Base-by-base conservation (phyloP, 1,284 basidiomycete species). In the Nidula niveotomentosa region DNA sequence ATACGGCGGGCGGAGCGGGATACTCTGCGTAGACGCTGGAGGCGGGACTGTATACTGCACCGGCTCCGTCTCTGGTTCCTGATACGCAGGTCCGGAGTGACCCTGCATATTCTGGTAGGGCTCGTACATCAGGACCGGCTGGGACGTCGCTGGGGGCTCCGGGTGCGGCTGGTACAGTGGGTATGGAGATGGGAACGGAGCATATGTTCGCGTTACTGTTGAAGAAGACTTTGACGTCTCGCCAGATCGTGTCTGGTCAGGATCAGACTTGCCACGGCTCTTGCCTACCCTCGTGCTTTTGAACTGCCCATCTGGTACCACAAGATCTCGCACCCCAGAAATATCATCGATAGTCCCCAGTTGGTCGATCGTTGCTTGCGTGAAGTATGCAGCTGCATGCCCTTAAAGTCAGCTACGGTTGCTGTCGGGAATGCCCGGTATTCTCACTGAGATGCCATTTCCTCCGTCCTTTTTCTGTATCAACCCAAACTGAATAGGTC, bases 361-460 rank as follows among this genome's bases (percentile, higher is more conserved):
- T 46, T 79, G 74, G 65, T 88, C 84, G 30, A 88, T 81, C 5
- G 86, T 86, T 6, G 78, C 73, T 60, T 90, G 87, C 15, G 88
- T 89, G 66, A 90, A 91, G 69, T 91, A 91, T 4, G 89, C 88
- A 62, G 88, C 88, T 90, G 59, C 23, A 44, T 46, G 39, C 53
- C 10, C 15, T 47, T 8, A 47, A 30, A 13, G 43, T 53, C 35
- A 56, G 36, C 46, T 36, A 33, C 23, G 49, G 48, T 36, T 33
- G 9, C 36, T 46, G 33, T 10, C 10, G 46, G 7, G 30, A 39
- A 18, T 41, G 41, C 45, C 36, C 10, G 34, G 37, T 30, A 23
- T 34, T 65, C 72, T 62, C 64, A 91, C 88, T 91, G 48, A 91
- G 74, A 69, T 91, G 89, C 89, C 88, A 91, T 71, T 91, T 91